Conservation (phyloP, 2,329 filamentous ascomycete species). For the Colletotrichum paranaense region DNA sequence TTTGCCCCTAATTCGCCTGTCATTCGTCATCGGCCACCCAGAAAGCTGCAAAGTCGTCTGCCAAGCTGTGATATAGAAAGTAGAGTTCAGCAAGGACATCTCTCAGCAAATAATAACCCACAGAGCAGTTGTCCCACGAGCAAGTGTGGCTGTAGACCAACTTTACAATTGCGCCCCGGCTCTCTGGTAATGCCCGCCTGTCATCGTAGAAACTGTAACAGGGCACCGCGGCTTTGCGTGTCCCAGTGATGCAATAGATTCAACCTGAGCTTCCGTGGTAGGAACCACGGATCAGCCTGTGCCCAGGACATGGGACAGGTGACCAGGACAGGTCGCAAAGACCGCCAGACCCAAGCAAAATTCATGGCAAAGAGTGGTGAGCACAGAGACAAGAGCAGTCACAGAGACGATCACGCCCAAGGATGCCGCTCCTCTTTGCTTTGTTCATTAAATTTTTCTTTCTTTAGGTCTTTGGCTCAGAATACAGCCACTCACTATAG, state of each 20-base stretch:
- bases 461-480: slow-evolving; percentile 29
- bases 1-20: no score
- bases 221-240: no score
- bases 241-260: no score
- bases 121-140: background rate
- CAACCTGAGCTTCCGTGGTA: background rate
- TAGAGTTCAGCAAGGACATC: background rate
- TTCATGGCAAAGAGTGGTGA: slow-evolving; percentile 20
- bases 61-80: background rate
- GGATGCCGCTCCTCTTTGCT: slow-evolving; percentile 28
- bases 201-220: no score
- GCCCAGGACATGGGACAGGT: background rate
- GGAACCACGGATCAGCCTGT: background rate
- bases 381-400: slow-evolving; percentile 28
- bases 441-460: slow-evolving; percentile 30
- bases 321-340: background rate
- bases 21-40: background rate
- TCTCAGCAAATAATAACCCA: background rate
- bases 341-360: background rate
- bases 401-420: slow-evolving; percentile 32
- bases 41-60: background rate
- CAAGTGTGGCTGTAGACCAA: background rate
- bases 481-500: slow-evolving; percentile 34
- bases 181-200: background rate
- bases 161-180: slow-evolving; percentile 10